Conservation (phyloP, 106 monocot genomes). For the Dendrobium officinale region DNA sequence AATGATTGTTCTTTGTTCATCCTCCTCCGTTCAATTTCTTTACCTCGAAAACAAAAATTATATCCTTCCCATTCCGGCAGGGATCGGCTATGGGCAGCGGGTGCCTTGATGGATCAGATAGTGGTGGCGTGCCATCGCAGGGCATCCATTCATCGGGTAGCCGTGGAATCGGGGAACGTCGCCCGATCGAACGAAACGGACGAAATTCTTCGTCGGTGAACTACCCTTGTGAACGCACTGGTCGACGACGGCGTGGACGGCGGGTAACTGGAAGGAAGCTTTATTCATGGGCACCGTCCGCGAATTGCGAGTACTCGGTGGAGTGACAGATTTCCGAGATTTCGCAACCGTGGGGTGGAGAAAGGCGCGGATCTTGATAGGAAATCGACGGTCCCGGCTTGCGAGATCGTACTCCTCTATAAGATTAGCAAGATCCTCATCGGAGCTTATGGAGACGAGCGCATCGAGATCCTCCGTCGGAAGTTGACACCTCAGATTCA, state of each 20-base stretch:
- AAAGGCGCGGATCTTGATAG: constrained; percentile 70
- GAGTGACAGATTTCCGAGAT: not conserved
- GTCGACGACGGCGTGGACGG: not conserved
- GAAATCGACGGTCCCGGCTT: constrained; percentile 16
- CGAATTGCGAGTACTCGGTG: not conserved
- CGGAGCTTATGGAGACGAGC: constrained; percentile 65
- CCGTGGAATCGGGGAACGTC: not conserved
- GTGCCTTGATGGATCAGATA: not conserved
- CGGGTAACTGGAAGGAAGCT: not conserved
- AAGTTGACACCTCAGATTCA: constrained; percentile 64
- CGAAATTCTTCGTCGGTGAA: not conserved
- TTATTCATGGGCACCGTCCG: not conserved
- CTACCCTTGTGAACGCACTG: not conserved
- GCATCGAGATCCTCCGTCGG: constrained; percentile 82
- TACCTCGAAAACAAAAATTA: not conserved
- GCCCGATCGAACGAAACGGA: not conserved
- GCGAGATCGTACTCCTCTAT: constrained; percentile 75
- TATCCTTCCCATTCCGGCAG: not conserved
- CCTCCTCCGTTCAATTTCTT: constrained; percentile 4
- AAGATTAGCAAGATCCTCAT: constrained; percentile 72
- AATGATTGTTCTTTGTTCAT: not conserved
- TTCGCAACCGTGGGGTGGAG: constrained; percentile 22
- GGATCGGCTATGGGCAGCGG: not conserved
- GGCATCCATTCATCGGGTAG: not conserved
- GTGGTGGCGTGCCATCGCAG: not conserved